Percentiles rank a stretch among this genome's conserved stretches.
phyloP scores from a whole-genome alignment of 202 grass and related monocot genomes.

The Cymbopogon flexuosus region DNA sequence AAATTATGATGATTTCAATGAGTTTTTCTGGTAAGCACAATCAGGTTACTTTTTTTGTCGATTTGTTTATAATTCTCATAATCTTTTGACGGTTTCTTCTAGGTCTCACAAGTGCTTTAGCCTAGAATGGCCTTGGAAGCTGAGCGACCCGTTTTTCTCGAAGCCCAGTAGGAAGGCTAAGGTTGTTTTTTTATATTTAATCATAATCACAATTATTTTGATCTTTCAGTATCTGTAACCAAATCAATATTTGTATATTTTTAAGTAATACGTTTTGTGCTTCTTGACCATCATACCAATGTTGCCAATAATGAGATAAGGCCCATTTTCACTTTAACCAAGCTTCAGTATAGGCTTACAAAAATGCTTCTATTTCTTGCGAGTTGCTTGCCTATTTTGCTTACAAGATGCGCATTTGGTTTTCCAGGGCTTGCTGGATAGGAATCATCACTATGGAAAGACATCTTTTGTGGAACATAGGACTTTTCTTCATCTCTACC shows the following conservation, averaged over 20 bases:
- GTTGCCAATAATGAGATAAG: not conserved
- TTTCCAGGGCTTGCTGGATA: conserved; percentile 48
- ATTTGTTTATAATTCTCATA: conserved; percentile 23
- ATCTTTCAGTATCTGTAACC: conserved; percentile 20
- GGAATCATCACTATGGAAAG: conserved; percentile 84
- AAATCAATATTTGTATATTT: not conserved
- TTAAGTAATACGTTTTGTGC: conserved; percentile 3
- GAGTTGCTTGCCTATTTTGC: not conserved
- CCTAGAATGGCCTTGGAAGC: conserved; percentile 73
- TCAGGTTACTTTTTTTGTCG: not conserved
- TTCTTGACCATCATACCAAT: not conserved
- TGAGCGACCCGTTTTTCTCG: conserved; percentile 60
- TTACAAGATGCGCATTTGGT: conserved; percentile 2
- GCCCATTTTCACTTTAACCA: not conserved
- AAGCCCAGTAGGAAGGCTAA: conserved; percentile 52
- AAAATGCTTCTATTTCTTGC: not conserved
- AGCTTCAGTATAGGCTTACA: not conserved
- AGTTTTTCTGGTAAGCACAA: conserved; percentile 73
- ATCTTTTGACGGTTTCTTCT: conserved; percentile 22
- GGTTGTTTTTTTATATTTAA: conserved; percentile 34
- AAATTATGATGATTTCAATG: conserved; percentile 98
- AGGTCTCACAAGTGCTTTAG: conserved; percentile 68
- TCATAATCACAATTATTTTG: conserved; percentile 20
- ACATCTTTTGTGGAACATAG: conserved; percentile 97
- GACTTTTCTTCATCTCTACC: conserved; percentile 95